Evolutionary conservation across 331 rosid genomes (phyloP).

Genomic region (Quercus lobata): DNA sequence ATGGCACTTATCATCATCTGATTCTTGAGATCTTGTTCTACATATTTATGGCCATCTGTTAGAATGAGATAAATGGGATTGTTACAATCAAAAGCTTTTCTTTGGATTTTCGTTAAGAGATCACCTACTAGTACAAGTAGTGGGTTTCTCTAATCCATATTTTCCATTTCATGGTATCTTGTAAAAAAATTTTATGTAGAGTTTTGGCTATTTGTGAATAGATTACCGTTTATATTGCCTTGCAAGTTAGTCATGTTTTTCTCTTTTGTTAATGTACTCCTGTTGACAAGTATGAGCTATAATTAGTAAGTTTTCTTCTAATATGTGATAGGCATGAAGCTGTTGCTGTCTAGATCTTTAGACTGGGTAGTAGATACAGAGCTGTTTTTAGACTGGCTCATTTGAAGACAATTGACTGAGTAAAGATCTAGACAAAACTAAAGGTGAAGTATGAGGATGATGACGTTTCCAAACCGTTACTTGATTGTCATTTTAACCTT

Average conservation of each 20-base stretch:
- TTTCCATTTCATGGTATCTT: neutral
- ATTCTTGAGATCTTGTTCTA: neutral
- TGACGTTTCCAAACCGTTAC: conserved; percentile 60
- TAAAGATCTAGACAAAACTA: neutral
- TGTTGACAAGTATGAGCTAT: neutral
- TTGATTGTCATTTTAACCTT: conserved; percentile 81
- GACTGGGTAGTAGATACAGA: neutral
- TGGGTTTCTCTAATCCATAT: neutral
- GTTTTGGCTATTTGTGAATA: neutral
- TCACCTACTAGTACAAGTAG: neutral
- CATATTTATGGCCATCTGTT: neutral
- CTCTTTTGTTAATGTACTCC: neutral
- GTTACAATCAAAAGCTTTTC: neutral
- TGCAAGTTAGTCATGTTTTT: neutral
- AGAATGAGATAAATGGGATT: neutral
- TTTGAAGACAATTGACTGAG: neutral
- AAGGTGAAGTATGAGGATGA: conserved; percentile 28
- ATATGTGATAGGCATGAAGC: conserved; percentile 1
- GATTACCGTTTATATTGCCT: neutral
- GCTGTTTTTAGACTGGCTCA: neutral
- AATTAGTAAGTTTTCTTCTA: neutral
- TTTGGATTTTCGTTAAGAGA: neutral
- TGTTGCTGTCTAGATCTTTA: neutral
- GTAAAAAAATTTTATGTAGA: neutral
- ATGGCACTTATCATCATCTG: neutral